Evolutionary conservation across 2,329 filamentous ascomycete genomes (phyloP).

Genomic region (Sporothrix pseudoabietina): DNA sequence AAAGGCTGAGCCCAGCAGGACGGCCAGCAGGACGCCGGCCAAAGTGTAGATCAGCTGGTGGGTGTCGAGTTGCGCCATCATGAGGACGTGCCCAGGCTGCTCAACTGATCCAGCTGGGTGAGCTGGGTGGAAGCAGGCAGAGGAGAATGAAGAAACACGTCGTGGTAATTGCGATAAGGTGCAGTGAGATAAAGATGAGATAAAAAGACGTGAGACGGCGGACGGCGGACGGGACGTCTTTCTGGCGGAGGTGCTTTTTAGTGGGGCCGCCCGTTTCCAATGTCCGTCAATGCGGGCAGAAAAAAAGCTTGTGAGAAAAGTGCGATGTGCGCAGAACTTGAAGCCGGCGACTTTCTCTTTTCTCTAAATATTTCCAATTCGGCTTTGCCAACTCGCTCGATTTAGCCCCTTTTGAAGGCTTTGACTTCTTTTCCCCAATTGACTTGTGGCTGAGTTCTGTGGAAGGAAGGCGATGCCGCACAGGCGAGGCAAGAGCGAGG

Average conservation of each 20-base stretch:
- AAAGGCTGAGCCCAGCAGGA: constrained; percentile 27
- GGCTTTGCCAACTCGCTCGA: background rate
- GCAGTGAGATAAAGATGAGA: background rate
- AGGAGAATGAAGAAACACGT: background rate
- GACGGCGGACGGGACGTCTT: background rate
- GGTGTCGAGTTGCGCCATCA: background rate
- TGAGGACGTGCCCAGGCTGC: background rate
- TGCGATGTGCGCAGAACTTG: background rate
- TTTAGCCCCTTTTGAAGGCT: background rate
- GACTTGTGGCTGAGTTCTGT: background rate
- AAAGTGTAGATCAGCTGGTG: constrained; percentile 29
- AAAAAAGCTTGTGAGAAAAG: background rate
- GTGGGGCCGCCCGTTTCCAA: background rate
- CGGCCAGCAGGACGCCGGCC: constrained; percentile 27
- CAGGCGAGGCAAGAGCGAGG: constrained; percentile 1
- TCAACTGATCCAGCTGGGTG: too few species aligned
- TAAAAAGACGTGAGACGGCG: background rate
- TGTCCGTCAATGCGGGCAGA: background rate
- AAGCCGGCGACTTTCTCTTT: background rate
- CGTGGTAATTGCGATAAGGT: background rate
- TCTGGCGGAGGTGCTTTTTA: background rate
- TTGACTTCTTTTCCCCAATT: background rate
- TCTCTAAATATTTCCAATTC: background rate
- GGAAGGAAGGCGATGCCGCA: constrained; percentile 7
- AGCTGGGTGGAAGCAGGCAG: background rate